phyloP scores from a whole-genome alignment of 2,329 filamentous ascomycete species.

The Apiospora malaysiana region DNA sequence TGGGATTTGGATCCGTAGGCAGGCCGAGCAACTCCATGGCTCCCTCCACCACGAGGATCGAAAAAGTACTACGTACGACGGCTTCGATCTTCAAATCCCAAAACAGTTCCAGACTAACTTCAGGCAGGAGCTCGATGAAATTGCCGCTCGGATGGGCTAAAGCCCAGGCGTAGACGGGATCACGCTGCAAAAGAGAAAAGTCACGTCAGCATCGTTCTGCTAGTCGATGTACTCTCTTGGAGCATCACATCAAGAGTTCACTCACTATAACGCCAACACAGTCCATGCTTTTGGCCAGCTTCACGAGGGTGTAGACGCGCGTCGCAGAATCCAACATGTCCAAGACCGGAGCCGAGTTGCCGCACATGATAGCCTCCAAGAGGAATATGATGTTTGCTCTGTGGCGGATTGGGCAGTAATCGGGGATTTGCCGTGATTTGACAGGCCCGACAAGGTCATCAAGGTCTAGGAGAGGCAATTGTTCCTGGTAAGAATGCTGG shows the following conservation, averaged over 20 bases:
- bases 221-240: constrained; percentile 31
- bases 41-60: constrained; percentile 67
- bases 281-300: constrained; percentile 64
- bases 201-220: constrained; percentile 1
- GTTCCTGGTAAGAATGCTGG: neutral
- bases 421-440: constrained; percentile 46
- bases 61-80: constrained; percentile 57
- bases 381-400: constrained; percentile 67
- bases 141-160: constrained; percentile 57
- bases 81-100: constrained; percentile 47
- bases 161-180: constrained; percentile 64
- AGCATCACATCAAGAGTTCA: constrained; percentile 7
- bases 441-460: constrained; percentile 26
- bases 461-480: constrained; percentile 26
- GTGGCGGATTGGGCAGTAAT: constrained; percentile 71
- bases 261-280: constrained; percentile 51
- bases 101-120: constrained; percentile 64
- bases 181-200: constrained; percentile 40
- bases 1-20: neutral
- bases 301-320: constrained; percentile 71
- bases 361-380: constrained; percentile 58
- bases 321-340: constrained; percentile 67
- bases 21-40: constrained; percentile 49
- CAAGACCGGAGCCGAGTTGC: constrained; percentile 44
- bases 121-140: constrained; percentile 69